Evolutionary conservation across 2,329 filamentous ascomycete species (phyloP).

Genomic region (Colletotrichum sp.): DNA sequence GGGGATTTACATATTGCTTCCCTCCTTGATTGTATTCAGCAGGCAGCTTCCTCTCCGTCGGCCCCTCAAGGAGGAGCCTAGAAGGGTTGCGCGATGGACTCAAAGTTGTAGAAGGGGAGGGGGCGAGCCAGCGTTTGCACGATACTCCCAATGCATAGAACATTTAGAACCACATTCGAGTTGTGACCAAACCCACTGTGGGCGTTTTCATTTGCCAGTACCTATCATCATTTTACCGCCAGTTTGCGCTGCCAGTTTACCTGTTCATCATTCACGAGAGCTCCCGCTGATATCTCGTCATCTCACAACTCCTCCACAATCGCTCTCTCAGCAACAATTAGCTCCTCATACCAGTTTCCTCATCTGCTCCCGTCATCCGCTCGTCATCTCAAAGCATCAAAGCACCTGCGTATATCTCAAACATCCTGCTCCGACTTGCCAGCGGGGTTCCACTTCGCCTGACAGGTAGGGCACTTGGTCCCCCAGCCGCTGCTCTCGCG

Average conservation of each 20-base stretch:
- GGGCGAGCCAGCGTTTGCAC: neutral
- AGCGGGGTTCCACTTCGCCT: neutral
- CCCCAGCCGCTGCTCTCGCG: neutral
- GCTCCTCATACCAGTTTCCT: neutral
- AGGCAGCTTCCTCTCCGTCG: neutral
- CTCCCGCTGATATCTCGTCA: neutral
- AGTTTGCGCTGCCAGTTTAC: neutral
- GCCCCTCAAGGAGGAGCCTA: neutral
- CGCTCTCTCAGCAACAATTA: neutral
- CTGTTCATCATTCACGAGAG: neutral
- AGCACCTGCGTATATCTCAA: neutral
- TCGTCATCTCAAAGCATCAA: neutral
- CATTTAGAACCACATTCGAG: neutral
- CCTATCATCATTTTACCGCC: neutral
- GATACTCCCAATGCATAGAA: slow-evolving; percentile 11
- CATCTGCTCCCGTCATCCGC: neutral
- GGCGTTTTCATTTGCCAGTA: neutral
- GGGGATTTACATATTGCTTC: neutral
- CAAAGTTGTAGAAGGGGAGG: neutral
- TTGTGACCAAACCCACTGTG: neutral
- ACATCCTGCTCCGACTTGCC: neutral
- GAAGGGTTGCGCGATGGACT: neutral
- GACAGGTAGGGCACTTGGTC: slow-evolving; percentile 1
- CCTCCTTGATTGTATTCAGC: neutral
- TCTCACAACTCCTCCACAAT: neutral